Conservation (phyloP, 2,329 filamentous ascomycete genomes). For the Diaporthe australafricana region DNA sequence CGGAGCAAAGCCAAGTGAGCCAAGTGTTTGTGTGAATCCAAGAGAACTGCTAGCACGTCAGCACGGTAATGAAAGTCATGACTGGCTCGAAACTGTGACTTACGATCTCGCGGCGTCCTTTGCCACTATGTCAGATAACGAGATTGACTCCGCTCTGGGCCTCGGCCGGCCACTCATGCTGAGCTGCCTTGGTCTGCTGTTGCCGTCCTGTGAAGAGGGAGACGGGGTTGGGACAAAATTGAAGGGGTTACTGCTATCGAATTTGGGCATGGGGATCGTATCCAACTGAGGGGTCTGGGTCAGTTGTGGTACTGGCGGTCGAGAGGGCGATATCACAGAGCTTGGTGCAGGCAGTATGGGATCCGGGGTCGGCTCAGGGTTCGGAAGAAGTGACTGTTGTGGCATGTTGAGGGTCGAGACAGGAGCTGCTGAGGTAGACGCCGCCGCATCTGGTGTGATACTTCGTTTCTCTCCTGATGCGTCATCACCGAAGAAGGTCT, state of each 20-base stretch:
- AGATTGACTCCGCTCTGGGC: slow-evolving; percentile 39
- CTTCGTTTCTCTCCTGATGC: slow-evolving; percentile 31
- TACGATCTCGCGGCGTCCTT: slow-evolving; percentile 51
- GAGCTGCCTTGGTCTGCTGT: slow-evolving; percentile 32
- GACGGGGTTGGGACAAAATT: slow-evolving; percentile 37
- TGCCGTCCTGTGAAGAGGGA: slow-evolving; percentile 38
- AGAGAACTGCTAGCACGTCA: slow-evolving; percentile 43
- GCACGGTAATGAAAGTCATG: slow-evolving; percentile 3
- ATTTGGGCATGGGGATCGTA: slow-evolving; percentile 22
- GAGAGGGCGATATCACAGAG: slow-evolving; percentile 25
- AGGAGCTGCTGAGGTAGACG: slow-evolving; percentile 9
- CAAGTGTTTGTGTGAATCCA: slow-evolving; percentile 49
- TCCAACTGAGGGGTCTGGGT: slow-evolving; percentile 26
- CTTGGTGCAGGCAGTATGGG: slow-evolving; percentile 25
- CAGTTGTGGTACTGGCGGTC: slow-evolving; percentile 31
- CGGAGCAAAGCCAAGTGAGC: slow-evolving; percentile 51
- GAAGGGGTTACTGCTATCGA: slow-evolving; percentile 30
- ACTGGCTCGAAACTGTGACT: slow-evolving; percentile 20
- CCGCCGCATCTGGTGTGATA: slow-evolving; percentile 19
- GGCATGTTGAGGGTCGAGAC: slow-evolving; percentile 9
- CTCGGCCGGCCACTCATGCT: slow-evolving; percentile 32
- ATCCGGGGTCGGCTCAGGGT: background rate
- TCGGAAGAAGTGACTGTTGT: slow-evolving; percentile 2
- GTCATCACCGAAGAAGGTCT: slow-evolving; percentile 48
- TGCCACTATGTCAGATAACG: slow-evolving; percentile 50